Conservation (phyloP, 2,329 filamentous ascomycete genomes). For the Colletotrichum camelliae region DNA sequence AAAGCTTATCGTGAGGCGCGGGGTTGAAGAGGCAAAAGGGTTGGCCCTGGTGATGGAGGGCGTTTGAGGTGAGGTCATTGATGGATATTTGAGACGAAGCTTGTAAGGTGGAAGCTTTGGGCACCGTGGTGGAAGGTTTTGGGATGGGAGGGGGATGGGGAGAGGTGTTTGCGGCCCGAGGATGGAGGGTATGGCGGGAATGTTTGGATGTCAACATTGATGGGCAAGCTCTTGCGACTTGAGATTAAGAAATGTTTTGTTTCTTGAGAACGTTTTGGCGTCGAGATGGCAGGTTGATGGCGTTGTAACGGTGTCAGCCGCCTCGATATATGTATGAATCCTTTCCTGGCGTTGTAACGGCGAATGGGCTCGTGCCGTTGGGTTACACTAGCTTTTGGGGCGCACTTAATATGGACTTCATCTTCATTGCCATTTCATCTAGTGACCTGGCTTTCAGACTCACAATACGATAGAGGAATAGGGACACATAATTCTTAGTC, state of each 20-base stretch:
- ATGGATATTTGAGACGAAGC: background rate
- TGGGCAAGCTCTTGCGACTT: background rate
- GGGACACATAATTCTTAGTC: too few species aligned
- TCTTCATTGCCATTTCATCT: too few species aligned
- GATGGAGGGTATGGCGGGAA: accelerated
- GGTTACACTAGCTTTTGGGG: background rate
- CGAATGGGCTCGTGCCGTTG: too few species aligned
- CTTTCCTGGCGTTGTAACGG: accelerated
- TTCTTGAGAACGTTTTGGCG: accelerated
- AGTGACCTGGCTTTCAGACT: too few species aligned
- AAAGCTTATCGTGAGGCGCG: conserved; percentile 1
- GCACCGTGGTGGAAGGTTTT: background rate
- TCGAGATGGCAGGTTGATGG: background rate
- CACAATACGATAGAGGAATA: too few species aligned
- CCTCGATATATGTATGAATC: accelerated
- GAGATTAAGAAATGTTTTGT: accelerated
- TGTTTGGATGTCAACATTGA: background rate
- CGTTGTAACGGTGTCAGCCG: background rate
- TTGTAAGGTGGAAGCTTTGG: background rate
- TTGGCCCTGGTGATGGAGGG: background rate
- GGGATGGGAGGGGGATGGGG: background rate
- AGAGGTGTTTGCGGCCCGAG: background rate
- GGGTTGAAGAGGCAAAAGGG: background rate
- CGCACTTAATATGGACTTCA: background rate
- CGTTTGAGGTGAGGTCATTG: background rate